phyloP scores from a whole-genome alignment of 2,329 filamentous ascomycete species.

The Drechslerella dactyloides region DNA sequence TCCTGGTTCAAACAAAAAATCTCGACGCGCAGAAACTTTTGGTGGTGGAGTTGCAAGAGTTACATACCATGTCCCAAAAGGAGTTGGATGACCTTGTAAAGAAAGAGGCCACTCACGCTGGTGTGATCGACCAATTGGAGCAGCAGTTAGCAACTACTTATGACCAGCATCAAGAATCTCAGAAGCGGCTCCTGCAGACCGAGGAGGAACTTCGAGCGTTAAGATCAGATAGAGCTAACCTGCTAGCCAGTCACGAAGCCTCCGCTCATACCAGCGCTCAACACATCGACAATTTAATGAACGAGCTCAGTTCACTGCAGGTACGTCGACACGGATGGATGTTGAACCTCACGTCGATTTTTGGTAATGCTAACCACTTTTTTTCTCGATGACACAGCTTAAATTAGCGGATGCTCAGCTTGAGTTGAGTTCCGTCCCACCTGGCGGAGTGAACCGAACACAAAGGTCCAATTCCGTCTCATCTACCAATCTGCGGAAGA shows the following conservation, averaged over 20 bases:
- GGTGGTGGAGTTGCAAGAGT: conserved; percentile 53
- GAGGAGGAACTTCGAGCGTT: conserved; percentile 60
- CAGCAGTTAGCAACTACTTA: conserved; percentile 95
- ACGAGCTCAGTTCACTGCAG: conserved; percentile 78
- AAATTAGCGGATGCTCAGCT: conserved; percentile 67
- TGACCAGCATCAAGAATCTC: conserved; percentile 76
- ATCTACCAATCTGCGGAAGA: conserved; percentile 76
- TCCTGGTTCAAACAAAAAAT: conserved; percentile 64
- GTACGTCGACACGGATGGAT: conserved; percentile 60
- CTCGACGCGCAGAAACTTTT: conserved; percentile 65
- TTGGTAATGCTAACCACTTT: conserved; percentile 45
- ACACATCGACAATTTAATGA: conserved; percentile 71
- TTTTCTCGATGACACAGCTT: conserved; percentile 59
- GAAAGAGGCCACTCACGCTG: conserved; percentile 86
- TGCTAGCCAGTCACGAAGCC: conserved; percentile 58
- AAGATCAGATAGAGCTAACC: conserved; percentile 76
- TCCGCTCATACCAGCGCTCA: conserved; percentile 69
- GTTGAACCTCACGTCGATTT: conserved; percentile 51
- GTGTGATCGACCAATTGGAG: conserved; percentile 92
- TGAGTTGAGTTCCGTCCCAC: conserved; percentile 57
- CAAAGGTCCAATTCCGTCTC: conserved; percentile 69
- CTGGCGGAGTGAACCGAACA: conserved; percentile 54
- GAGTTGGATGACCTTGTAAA: conserved; percentile 63
- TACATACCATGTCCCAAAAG: conserved; percentile 52
- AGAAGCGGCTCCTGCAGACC: conserved; percentile 54